Percentiles rank a stretch among this genome's conserved stretches.
Evolutionary conservation across 1,139 yeast species (phyloP).

Genomic region (Debaryomyces coudertii): DNA sequence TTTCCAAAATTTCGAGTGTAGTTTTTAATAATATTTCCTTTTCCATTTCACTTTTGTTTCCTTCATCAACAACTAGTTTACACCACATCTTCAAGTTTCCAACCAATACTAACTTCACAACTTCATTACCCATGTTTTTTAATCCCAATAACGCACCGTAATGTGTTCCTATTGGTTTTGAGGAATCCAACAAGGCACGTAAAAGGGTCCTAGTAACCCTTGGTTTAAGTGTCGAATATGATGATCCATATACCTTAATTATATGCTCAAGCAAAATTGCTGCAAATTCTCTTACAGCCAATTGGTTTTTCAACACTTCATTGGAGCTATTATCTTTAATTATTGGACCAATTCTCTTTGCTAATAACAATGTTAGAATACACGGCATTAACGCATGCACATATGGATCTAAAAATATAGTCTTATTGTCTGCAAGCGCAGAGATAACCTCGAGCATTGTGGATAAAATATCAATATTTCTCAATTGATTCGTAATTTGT

Average conservation of each 20-base stretch:
- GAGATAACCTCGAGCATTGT: slow-evolving; percentile 91
- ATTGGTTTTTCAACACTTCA: slow-evolving; percentile 44
- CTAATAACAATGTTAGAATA: slow-evolving; percentile 82
- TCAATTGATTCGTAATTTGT: slow-evolving; percentile 86
- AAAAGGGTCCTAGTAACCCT: slow-evolving; percentile 90
- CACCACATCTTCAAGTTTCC: slow-evolving; percentile 89
- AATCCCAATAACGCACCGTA: slow-evolving; percentile 91
- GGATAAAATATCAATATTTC: slow-evolving; percentile 71
- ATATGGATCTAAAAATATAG: slow-evolving; percentile 92
- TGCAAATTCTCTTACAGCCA: slow-evolving; percentile 83
- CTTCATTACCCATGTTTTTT: slow-evolving; percentile 83
- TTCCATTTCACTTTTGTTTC: slow-evolving; percentile 44
- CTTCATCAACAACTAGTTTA: slow-evolving; percentile 50
- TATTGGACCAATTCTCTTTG: slow-evolving; percentile 80
- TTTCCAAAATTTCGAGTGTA: slow-evolving; percentile 57
- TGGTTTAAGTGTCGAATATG: slow-evolving; percentile 89
- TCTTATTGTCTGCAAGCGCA: slow-evolving; percentile 80
- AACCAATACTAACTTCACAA: slow-evolving; percentile 77
- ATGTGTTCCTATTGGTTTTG: slow-evolving; percentile 84
- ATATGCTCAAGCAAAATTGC: slow-evolving; percentile 81
- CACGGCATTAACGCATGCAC: slow-evolving; percentile 97
- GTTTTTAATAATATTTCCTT: slow-evolving; percentile 49
- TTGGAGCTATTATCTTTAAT: slow-evolving; percentile 35
- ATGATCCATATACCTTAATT: slow-evolving; percentile 76
- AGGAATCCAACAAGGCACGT: slow-evolving; percentile 80